Evolutionary conservation across 2,329 filamentous ascomycete species (phyloP), one percentile per base, ranked within the genome.

Genomic region (Akanthomyces uredinophilus): DNA sequence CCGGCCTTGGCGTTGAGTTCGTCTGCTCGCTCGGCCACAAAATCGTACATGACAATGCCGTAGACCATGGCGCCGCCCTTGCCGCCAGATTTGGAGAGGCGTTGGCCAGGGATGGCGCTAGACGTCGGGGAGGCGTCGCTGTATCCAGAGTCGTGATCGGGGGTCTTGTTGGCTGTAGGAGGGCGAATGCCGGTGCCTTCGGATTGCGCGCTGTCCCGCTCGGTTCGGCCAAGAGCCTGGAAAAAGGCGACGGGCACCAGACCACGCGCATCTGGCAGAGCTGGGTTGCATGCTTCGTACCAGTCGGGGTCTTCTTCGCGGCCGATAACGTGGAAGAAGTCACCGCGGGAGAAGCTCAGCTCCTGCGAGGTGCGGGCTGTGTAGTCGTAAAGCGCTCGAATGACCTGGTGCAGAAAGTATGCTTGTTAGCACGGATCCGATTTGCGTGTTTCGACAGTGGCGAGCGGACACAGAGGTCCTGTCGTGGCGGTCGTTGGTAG

Each of bases 231-330:
- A 54, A 99, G 85, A 44, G 88, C 85, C 75, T 98, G 92, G 76
- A 99, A 99, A 78, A 92, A 97, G 63, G 89, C 86, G 63, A 97
- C 95, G 8, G 95, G 95, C 50, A 99, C 95, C 64, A 99, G 84
- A 65, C 95, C 95, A 67, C 92, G 87, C 56, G 92, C 91, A 76
- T 89, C 89, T 70, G 90, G 92, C 67, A 96, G 82, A 56, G 90
- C 85, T 64, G 95, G 95, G 73, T 99, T 99, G 82, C 92, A 98
- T 61, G 94, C 95, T 78, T 98, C 95, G 82, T 97, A 99, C 94
- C 95, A 99, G 73, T 97, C 92, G 46, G 81, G 79, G 74, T 98
- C 94, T 81, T 97, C 89, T 79, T 98, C 95, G 75, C 94, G 89
- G 70, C 91, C 92, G 75, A 98, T 94, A 66, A 99, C 95, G 79